Evolutionary conservation across 495 filamentous ascomycete genomes (phyloP), one percentile per base, ranked within the genome.

Genomic region (Xylaria intraflava): DNA sequence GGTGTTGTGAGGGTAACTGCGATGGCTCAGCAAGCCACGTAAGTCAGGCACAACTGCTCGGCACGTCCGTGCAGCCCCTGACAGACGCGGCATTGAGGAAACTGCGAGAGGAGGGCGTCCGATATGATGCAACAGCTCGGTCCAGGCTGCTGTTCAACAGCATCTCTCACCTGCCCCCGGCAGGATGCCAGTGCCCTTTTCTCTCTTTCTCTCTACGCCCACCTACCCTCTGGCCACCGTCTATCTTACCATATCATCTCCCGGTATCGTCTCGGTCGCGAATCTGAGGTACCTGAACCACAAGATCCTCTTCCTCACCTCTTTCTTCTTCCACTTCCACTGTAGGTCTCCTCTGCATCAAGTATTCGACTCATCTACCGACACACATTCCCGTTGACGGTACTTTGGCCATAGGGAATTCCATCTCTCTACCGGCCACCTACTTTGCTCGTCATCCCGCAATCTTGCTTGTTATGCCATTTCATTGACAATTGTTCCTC

Each of bases 401-500:
- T 47, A 47, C 51, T 43, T 54, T 43, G 42, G 43, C 44, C 35
- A n/a, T 33, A 24, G 33, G 20, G 40, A 45, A 8, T 39, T 2
- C 17, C 8, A 27, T 27, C 30, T 39, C 51, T 47, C 51, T 49
- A 29, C 45, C 44, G 43, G 44, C 35, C 43, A 26, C 8, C 40
- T 53, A 31, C 35, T 49, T 55, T 55, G 52, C 52, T 48, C n/a
- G 43, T 43, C 44, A 48, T 33, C 5, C 45, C 51, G 20, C 16
- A 14, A 6, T 26, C 45, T 55, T 49, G 53, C 46, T 56, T 49
- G 46, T 50, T 56, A 50, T 56, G 46, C 36, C 53, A 56, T 51
- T 46, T 27, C 54, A 58, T 59, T 53, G 53, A 58, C 56, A 58
- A 47, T 23, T 31, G 60, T 56, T 54, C 35, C 20, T 51, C 51